phyloP scores from a whole-genome alignment of 257 asterid genomes.

The Fraxinus anomala region DNA sequence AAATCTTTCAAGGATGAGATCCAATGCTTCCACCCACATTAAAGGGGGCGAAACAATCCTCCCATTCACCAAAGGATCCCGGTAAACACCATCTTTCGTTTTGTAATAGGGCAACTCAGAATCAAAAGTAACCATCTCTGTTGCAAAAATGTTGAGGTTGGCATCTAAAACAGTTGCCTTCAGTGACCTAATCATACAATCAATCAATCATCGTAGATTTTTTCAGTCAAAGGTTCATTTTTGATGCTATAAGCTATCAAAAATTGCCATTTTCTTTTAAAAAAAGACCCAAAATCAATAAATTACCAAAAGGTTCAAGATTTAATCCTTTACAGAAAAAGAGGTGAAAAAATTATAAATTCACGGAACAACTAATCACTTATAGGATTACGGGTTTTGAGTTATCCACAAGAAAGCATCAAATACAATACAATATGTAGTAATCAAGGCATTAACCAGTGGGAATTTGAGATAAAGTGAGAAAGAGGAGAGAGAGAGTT shows the following conservation, averaged over 20 bases:
- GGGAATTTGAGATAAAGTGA: neutral
- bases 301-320: neutral
- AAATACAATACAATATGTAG: neutral
- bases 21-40: conserved; percentile 71
- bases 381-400: neutral
- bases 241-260: neutral
- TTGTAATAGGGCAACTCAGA: conserved; percentile 60
- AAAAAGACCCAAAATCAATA: too few species aligned
- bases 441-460: neutral
- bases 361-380: neutral
- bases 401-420: neutral
- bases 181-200: conserved; percentile 48
- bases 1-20: conserved; percentile 47
- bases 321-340: too few species aligned
- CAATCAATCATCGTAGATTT: conserved; percentile 16
- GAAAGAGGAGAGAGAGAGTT: conserved; percentile 22
- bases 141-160: conserved; percentile 51
- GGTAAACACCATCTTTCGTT: conserved; percentile 65
- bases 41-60: conserved; percentile 60
- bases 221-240: conserved; percentile 11
- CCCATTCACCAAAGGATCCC: conserved; percentile 47
- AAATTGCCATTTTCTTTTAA: neutral
- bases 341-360: neutral
- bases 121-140: conserved; percentile 53
- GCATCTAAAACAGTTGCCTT: conserved; percentile 64